Percentiles rank a stretch among this genome's conserved stretches.
phyloP scores from a whole-genome alignment of 345 rosid genomes.

The Zanthoxylum bungeanum region DNA sequence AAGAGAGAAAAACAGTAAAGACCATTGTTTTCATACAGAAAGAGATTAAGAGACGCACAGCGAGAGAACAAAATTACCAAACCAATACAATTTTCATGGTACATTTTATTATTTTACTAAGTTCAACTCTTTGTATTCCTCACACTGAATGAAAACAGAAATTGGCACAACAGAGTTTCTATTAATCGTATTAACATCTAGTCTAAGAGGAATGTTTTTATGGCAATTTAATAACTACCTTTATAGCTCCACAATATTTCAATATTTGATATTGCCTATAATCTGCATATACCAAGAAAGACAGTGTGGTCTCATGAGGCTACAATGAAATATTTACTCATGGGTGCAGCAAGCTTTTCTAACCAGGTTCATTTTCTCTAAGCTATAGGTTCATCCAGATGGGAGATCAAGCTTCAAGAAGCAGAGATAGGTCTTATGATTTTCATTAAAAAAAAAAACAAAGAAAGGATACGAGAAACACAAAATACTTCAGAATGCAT shows the following conservation, averaged over 20 bases:
- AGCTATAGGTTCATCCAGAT: constrained; percentile 11
- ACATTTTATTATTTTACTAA: background rate
- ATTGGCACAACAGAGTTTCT: background rate
- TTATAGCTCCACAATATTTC: background rate
- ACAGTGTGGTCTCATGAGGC: background rate
- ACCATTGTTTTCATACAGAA: background rate
- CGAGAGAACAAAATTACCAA: background rate
- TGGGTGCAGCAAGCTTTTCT: constrained; percentile 10
- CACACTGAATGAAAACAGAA: background rate
- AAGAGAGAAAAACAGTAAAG: background rate
- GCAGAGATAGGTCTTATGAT: no score
- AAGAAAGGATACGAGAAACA: no score
- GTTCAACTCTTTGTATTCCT: background rate
- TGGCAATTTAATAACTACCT: background rate
- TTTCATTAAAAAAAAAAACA: no score
- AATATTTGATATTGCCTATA: background rate
- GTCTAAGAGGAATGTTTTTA: background rate
- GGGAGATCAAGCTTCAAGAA: constrained; percentile 6
- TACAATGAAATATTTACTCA: constrained; percentile 21
- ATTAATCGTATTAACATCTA: background rate
- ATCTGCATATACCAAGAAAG: constrained; percentile 6
- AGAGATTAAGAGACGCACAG: background rate
- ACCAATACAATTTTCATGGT: background rate
- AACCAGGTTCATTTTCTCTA: constrained; percentile 16
- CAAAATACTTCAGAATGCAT: background rate